Base-by-base conservation (phyloP, 495 filamentous ascomycete species). In the Poronia punctata region DNA sequence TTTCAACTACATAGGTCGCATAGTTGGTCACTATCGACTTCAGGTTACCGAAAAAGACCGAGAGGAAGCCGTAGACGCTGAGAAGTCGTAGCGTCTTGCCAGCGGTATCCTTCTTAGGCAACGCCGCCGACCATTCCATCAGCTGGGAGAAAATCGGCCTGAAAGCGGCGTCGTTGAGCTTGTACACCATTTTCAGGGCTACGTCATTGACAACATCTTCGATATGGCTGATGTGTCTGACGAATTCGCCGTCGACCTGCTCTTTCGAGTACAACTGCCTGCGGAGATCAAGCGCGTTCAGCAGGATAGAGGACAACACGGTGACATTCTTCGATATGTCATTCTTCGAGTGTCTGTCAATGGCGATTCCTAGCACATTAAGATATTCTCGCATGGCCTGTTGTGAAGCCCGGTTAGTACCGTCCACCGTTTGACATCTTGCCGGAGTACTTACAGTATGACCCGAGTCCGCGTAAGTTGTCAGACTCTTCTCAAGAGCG, bases 1-100 rank as follows among this genome's bases (percentile, higher is more conserved):
- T 79, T 19, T 93, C 86, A 46, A 95, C 57, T n/a, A 92, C 68
- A 54, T 92, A 87, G 45, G 78, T 82, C 15, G 85, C 77, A 56
- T 98, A 98, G 59, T 79, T 80, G 4, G 93, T 98, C 30, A 96
- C 85, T 31, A 95, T 86, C 4, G 88, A 93, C 76, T 92, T 90
- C 34, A 98, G 79, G 41, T 76, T 82, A 34, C 77, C 74, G 50
- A 92, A 94, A 60, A 98, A 84, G 6, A 76, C 62, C 10, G 76
- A 61, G 31, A 92, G 64, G 66, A 97, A 93, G 23, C 75, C 72
- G 71, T 86, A 97, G 46, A 93, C 72, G 24, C 79, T 86, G 31
- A 67, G 60, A 23, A 66, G 70, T 10, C 88, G 75, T 16, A 78
- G 60, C 7, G 70, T 53, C 30, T 60, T 70, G 23, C 73, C 78